Evolutionary conservation across 805 yeast genomes (phyloP).

Genomic region (Schwanniomyces occidentalis): DNA sequence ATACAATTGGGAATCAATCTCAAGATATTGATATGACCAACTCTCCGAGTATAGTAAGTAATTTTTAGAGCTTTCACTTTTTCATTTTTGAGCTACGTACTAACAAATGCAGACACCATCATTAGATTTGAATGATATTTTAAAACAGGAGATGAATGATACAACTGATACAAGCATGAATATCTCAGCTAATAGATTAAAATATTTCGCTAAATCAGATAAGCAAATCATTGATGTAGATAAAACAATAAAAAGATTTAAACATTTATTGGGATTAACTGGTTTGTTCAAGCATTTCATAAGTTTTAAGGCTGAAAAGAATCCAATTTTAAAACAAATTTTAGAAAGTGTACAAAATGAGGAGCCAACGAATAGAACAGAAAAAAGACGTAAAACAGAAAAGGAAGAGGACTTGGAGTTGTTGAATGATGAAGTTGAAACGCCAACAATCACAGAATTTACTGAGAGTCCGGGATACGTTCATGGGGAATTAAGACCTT

Average conservation of each 20-base stretch:
- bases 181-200: slow-evolving; percentile 9
- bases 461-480: slow-evolving; percentile 54
- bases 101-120: slow-evolving; percentile 6
- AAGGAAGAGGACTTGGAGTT: slow-evolving; percentile 78
- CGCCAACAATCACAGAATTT: slow-evolving; percentile 43
- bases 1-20: slow-evolving; percentile 4
- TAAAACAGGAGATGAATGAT: slow-evolving; percentile 3
- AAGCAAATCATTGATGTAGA: slow-evolving; percentile 50
- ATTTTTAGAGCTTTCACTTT: background rate
- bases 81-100: slow-evolving; percentile 1
- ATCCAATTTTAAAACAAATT: slow-evolving; percentile 55
- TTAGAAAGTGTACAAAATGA: slow-evolving; percentile 38
- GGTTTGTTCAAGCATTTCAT: slow-evolving; percentile 69
- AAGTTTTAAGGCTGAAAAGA: slow-evolving; percentile 61
- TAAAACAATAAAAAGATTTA: slow-evolving; percentile 66
- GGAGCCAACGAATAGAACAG: slow-evolving; percentile 13
- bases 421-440: slow-evolving; percentile 53
- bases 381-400: slow-evolving; percentile 68
- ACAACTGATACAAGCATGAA: slow-evolving; percentile 1
- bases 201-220: slow-evolving; percentile 35
- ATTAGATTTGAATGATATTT: slow-evolving; percentile 6
- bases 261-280: slow-evolving; percentile 64
- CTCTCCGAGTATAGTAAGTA: slow-evolving; percentile 1
- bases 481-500: slow-evolving; percentile 63
- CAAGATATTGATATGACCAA: slow-evolving; percentile 1